These are phyloP conservation scores for Trapa incisa DNA, from an alignment of 345 rosid genomes.

Conservation along the genomic window DNA sequence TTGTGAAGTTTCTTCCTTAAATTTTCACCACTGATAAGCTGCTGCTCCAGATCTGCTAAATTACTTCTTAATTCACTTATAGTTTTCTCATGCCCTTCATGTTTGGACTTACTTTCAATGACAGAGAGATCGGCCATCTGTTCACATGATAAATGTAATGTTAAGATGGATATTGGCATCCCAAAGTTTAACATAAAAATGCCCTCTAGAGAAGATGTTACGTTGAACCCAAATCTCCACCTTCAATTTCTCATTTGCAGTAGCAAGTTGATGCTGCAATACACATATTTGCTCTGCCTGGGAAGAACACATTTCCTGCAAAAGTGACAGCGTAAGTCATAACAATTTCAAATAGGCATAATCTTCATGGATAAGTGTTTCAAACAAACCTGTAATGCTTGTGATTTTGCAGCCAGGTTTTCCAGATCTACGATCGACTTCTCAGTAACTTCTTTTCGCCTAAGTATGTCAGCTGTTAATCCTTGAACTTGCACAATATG, in stretches of 20 bases:
- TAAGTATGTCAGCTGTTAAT: conserved; percentile 42
- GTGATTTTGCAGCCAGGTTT: conserved; percentile 38
- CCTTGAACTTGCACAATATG: conserved; percentile 45
- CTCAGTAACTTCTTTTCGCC: conserved; percentile 58
- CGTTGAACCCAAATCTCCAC: conserved; percentile 18
- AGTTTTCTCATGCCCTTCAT: conserved; percentile 35
- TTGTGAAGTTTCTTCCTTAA: conserved; percentile 77
- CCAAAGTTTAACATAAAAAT: background rate
- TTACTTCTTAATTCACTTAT: conserved; percentile 38
- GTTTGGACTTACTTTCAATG: conserved; percentile 35
- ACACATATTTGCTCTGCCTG: conserved; percentile 57
- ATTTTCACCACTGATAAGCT: conserved; percentile 62
- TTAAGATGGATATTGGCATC: background rate
- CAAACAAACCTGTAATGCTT: conserved; percentile 63
- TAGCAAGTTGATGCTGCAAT: conserved; percentile 46
- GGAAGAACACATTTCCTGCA: conserved; percentile 70
- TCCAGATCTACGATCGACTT: conserved; percentile 60
- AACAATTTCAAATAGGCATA: conserved; percentile 1
- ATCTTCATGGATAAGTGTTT: background rate
- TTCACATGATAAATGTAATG: background rate
- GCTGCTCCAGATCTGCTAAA: conserved; percentile 45
- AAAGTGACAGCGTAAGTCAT: background rate
- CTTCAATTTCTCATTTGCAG: conserved; percentile 76
- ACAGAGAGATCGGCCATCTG: conserved; percentile 53
- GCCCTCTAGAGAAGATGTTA: background rate